Evolutionary conservation across 2,329 filamentous ascomycete genomes (phyloP).

Genomic region (Diaporthe australafricana): DNA sequence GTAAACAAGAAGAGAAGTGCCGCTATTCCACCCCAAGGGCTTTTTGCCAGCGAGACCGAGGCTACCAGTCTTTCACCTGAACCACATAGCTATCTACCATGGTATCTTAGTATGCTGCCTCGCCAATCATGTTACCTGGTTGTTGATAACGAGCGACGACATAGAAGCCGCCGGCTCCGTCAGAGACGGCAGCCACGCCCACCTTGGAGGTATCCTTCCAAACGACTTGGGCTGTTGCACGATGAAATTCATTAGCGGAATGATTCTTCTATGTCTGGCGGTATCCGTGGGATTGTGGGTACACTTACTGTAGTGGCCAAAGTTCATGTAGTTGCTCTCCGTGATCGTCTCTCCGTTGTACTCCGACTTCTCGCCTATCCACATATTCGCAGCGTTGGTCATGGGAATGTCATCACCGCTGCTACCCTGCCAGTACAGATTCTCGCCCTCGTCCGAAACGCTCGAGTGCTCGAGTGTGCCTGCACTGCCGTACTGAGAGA

Average conservation of each 20-base stretch:
- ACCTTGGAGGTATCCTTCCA: conserved; percentile 22
- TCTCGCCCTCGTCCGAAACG: conserved; percentile 15
- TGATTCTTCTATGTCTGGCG: neutral
- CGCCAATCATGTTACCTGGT: conserved; percentile 1
- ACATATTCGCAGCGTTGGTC: conserved; percentile 20
- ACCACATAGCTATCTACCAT: neutral
- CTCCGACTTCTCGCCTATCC: conserved; percentile 10
- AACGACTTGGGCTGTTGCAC: conserved; percentile 6
- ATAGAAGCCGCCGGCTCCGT: conserved; percentile 5
- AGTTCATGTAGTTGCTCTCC: conserved; percentile 22
- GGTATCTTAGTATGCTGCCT: conserved; percentile 3
- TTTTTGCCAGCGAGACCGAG: neutral
- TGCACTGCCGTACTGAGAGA: neutral
- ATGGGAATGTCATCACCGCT: conserved; percentile 8
- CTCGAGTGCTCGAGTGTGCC: conserved; percentile 18
- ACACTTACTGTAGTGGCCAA: conserved; percentile 23
- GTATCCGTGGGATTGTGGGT: neutral
- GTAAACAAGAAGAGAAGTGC: neutral
- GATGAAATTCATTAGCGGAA: neutral
- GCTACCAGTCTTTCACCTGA: neutral
- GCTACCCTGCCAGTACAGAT: conserved; percentile 5
- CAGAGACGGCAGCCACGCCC: conserved; percentile 9
- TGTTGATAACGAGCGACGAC: neutral
- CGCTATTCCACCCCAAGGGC: neutral
- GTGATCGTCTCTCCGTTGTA: conserved; percentile 20